phyloP scores from a whole-genome alignment of 1,284 basidiomycete genomes.

The Pseudozyma sp. region DNA sequence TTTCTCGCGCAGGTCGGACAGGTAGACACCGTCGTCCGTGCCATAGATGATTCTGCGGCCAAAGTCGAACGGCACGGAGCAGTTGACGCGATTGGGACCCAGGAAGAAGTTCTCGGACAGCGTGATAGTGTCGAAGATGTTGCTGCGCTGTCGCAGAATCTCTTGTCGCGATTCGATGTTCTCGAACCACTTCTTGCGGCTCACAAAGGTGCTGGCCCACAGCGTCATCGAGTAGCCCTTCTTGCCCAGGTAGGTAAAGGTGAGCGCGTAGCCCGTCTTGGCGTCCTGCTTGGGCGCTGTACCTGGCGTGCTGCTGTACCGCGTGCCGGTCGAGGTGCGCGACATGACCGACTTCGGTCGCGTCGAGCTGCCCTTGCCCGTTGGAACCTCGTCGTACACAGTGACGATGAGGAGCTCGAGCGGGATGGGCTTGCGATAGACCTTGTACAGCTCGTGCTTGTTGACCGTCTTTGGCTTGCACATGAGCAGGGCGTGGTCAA shows the following conservation, averaged over 20 bases:
- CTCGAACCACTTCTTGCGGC: slow-evolving; percentile 94
- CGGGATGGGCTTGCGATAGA: slow-evolving; percentile 96
- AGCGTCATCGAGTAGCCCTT: slow-evolving; percentile 92
- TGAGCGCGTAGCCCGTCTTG: slow-evolving; percentile 91
- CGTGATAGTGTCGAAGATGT: slow-evolving; percentile 86
- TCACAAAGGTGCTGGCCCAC: slow-evolving; percentile 88
- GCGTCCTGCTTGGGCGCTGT: slow-evolving; percentile 74
- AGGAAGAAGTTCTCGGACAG: slow-evolving; percentile 89
- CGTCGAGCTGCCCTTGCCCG: slow-evolving; percentile 61
- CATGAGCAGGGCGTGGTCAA: slow-evolving; percentile 96
- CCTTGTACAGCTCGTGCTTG: slow-evolving; percentile 91
- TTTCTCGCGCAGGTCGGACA: slow-evolving; percentile 83
- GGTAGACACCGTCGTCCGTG: slow-evolving; percentile 94
- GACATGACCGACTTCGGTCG: slow-evolving; percentile 72
- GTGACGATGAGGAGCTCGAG: slow-evolving; percentile 90
- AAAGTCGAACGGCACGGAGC: slow-evolving; percentile 89
- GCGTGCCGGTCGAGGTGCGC: slow-evolving; percentile 69
- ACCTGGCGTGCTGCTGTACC: slow-evolving; percentile 62
- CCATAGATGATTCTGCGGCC: slow-evolving; percentile 93
- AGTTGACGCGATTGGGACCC: slow-evolving; percentile 82
- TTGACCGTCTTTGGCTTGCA: slow-evolving; percentile 87
- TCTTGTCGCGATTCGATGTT: slow-evolving; percentile 90
- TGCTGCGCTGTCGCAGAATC: slow-evolving; percentile 82
- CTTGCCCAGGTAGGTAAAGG: slow-evolving; percentile 90
- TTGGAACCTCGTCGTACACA: slow-evolving; percentile 77